Conservation (phyloP, 441 rosid species). For the Pelargonium cotyledonis region DNA sequence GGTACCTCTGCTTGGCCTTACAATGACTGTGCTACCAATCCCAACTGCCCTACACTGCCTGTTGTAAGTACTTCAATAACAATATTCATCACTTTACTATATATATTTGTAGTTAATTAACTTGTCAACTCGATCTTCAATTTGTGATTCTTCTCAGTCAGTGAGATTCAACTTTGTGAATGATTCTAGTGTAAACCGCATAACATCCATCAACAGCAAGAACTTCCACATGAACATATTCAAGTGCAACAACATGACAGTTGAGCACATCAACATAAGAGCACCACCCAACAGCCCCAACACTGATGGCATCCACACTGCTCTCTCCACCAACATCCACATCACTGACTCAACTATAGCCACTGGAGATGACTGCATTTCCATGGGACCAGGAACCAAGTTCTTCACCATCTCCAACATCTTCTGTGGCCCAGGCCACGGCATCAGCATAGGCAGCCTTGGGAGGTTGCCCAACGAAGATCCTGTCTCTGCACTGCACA, state of each 20-base stretch:
- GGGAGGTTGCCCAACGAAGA: slow-evolving; percentile 30
- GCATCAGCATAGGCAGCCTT: slow-evolving; percentile 46
- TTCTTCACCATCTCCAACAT: slow-evolving; percentile 25
- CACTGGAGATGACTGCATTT: slow-evolving; percentile 39
- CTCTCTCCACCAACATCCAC: slow-evolving; percentile 28
- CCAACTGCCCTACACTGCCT: slow-evolving; percentile 23
- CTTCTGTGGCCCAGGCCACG: slow-evolving; percentile 41
- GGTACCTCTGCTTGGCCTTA: slow-evolving; percentile 25
- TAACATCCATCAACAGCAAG: slow-evolving; percentile 25
- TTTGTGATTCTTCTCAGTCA: slow-evolving; percentile 11
- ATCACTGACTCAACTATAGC: slow-evolving; percentile 22
- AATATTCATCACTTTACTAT: neutral
- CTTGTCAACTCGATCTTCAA: neutral
- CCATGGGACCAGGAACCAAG: slow-evolving; percentile 28
- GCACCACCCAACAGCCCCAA: slow-evolving; percentile 43
- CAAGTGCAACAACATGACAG: neutral
- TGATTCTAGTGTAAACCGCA: slow-evolving; percentile 8
- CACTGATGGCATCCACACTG: slow-evolving; percentile 59
- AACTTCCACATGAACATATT: slow-evolving; percentile 20
- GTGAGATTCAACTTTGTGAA: slow-evolving; percentile 20
- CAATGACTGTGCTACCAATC: slow-evolving; percentile 21
- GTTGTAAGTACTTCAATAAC: slow-evolving; percentile 20
- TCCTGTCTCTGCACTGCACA: slow-evolving; percentile 28
- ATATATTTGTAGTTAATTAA: neutral
- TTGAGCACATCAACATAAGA: slow-evolving; percentile 11